Percentiles rank a stretch among this genome's conserved stretches.
These are phyloP conservation scores for Chlorella sp. DNA, from an alignment of 139 green algal species.

Conservation along the genomic window DNA sequence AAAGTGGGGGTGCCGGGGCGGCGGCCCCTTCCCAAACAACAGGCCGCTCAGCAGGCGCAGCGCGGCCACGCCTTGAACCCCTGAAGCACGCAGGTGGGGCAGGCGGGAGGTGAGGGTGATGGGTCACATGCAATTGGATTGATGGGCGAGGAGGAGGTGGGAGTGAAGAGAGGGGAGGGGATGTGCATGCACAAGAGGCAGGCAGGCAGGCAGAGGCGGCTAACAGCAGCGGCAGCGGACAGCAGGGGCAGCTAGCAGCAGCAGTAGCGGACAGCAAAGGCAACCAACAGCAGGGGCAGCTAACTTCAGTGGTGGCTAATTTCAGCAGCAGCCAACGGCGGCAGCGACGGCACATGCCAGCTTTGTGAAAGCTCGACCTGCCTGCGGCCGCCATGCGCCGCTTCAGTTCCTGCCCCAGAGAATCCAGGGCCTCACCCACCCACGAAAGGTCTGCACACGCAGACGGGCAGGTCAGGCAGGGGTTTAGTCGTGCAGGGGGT, in stretches of 20 bases:
- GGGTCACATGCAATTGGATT: neutral
- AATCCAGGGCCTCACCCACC: constrained; percentile 29
- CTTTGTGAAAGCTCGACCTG: neutral
- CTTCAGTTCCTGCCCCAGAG: constrained; percentile 35
- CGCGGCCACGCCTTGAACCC: neutral
- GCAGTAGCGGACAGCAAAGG: too few species aligned
- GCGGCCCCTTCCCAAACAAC: constrained; percentile 45
- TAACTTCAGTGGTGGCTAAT: too few species aligned
- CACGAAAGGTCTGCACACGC: constrained; percentile 19
- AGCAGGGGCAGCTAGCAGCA: too few species aligned
- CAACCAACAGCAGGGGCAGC: too few species aligned
- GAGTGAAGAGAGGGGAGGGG: too few species aligned
- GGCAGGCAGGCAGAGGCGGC: too few species aligned
- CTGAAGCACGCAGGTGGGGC: constrained; percentile 2
- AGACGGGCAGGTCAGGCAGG: neutral
- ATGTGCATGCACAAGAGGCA: too few species aligned
- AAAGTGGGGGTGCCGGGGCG: neutral
- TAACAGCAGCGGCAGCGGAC: too few species aligned
- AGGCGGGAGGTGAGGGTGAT: neutral
- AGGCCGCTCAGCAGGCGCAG: constrained; percentile 50
- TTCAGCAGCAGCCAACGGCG: too few species aligned
- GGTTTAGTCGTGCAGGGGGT: too few species aligned
- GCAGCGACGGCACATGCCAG: too few species aligned
- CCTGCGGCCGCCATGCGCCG: constrained; percentile 32
- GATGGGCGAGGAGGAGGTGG: neutral